A percentile compares a stretch with the other conserved stretches of the same genome.
Conservation (phyloP, 441 rosid genomes). For the Mallotus japonicus region DNA sequence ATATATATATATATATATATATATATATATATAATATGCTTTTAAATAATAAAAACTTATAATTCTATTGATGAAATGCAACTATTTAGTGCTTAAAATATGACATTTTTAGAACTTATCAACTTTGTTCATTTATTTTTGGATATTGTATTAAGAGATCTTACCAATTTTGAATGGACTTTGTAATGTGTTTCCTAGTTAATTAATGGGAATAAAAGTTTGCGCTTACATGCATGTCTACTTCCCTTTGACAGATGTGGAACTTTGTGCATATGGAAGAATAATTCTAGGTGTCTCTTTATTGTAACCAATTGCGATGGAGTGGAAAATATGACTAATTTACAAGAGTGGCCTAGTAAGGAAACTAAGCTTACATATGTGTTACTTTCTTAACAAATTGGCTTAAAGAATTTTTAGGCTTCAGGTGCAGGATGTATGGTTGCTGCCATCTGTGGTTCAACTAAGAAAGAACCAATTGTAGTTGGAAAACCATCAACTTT, state of each 20-base stretch:
- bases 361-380: background rate
- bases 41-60: too few species aligned
- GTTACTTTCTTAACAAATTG: conserved; percentile 14
- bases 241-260: conserved; percentile 51
- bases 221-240: background rate
- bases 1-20: too few species aligned
- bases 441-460: conserved; percentile 74
- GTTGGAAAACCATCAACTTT: conserved; percentile 76
- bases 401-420: conserved; percentile 20
- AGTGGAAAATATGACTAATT: conserved; percentile 76
- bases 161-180: background rate
- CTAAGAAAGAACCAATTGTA: conserved; percentile 72
- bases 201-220: background rate
- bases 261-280: conserved; percentile 82
- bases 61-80: too few species aligned
- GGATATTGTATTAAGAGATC: background rate
- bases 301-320: conserved; percentile 88
- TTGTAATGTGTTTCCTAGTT: background rate
- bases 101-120: too few species aligned
- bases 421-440: conserved; percentile 98
- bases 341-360: conserved; percentile 94
- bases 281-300: conserved; percentile 83
- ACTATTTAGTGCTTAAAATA: too few species aligned
- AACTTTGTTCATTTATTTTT: too few species aligned
- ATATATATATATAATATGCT: too few species aligned